Percentiles rank a stretch among this genome's conserved stretches.
These are phyloP conservation scores for Aspergillus pseudonomiae DNA, from an alignment of 2,329 filamentous ascomycete species.

Conservation along the genomic window DNA sequence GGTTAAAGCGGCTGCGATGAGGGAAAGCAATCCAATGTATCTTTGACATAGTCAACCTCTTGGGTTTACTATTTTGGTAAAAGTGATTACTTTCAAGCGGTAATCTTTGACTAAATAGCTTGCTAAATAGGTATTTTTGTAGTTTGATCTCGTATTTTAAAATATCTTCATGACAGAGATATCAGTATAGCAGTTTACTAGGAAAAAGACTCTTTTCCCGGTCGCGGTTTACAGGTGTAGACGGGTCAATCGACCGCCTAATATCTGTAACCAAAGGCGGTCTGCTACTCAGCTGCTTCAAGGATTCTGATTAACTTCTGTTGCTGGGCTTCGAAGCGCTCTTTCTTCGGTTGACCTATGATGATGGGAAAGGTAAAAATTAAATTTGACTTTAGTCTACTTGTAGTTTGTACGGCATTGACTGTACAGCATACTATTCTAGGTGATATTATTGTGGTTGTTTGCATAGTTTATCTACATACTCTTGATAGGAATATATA, in stretches of 20 bases:
- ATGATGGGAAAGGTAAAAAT: background rate
- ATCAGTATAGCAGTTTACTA: background rate
- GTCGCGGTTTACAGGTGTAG: background rate
- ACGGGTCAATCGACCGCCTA: background rate
- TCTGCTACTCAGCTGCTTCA: background rate
- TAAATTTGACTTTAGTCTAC: background rate
- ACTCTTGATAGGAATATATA: background rate
- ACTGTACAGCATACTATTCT: background rate
- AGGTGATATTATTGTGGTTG: background rate
- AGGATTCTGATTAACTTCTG: background rate
- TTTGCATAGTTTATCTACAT: background rate
- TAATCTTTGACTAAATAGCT: background rate
- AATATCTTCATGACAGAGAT: background rate
- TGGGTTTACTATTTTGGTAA: too few relatives aligned
- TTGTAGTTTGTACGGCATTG: background rate
- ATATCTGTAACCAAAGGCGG: background rate
- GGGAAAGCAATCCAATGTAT: background rate
- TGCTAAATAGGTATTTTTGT: background rate
- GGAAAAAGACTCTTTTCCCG: background rate
- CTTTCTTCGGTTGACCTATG: background rate
- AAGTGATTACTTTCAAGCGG: background rate
- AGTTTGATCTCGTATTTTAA: background rate
- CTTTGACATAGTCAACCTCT: background rate
- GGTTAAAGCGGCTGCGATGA: too few relatives aligned
- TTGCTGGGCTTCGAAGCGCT: background rate